Evolutionary conservation across 139 green algal species (phyloP).

Genomic region (Limnomonas spitsbergensis): DNA sequence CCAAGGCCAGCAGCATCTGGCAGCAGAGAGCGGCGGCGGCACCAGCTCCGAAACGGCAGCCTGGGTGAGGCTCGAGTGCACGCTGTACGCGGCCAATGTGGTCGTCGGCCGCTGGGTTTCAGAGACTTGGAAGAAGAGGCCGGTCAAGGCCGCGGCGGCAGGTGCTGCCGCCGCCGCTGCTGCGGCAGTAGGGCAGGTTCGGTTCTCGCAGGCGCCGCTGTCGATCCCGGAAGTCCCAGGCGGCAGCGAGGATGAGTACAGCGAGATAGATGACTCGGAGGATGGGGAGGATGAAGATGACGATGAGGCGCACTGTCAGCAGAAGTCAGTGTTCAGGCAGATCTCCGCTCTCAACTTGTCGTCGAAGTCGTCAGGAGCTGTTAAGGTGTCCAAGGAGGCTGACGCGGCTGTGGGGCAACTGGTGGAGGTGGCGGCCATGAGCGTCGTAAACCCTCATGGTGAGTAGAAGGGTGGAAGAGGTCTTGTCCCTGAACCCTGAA

Average conservation of each 20-base stretch:
- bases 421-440: slow-evolving; percentile 23
- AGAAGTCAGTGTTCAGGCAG: no score
- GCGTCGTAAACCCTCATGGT: not conserved
- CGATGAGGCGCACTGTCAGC: not conserved
- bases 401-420: slow-evolving; percentile 20
- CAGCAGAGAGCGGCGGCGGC: not conserved
- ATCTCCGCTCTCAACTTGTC: no score
- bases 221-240: not conserved
- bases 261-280: not conserved
- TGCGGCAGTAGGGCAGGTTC: not conserved
- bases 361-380: not conserved
- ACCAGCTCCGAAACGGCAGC: not conserved
- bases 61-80: slow-evolving; percentile 43
- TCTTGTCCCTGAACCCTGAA: no score
- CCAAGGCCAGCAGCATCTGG: not conserved
- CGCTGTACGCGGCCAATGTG: slow-evolving; percentile 62
- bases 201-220: no score
- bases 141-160: not conserved
- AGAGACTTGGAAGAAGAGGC: not conserved
- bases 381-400: not conserved
- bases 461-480: no score
- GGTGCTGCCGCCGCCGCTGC: not conserved
- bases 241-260: not conserved
- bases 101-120: slow-evolving; percentile 35
- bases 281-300: not conserved